Evolutionary conservation across 345 rosid species (phyloP).

Genomic region (Salix caprea): DNA sequence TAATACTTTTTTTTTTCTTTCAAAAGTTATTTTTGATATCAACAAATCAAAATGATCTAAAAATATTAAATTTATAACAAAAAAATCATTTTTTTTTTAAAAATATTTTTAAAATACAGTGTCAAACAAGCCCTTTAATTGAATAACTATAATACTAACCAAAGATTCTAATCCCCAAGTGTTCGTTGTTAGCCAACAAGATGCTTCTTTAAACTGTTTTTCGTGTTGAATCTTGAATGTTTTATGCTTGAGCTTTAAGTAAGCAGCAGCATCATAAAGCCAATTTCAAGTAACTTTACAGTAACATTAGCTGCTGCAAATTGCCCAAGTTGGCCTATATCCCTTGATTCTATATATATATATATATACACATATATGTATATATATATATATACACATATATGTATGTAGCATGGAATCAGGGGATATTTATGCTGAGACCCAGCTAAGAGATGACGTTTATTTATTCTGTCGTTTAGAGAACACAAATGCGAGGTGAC

Average conservation of each 20-base stretch:
- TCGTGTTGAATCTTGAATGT: conserved; percentile 11
- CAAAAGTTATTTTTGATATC: too few species aligned
- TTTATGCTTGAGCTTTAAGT: conserved; percentile 12
- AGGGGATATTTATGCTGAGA: too few species aligned
- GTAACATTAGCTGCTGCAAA: not conserved
- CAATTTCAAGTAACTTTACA: conserved; percentile 7
- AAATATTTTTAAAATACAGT: too few species aligned
- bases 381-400: too few species aligned
- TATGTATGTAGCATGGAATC: not conserved
- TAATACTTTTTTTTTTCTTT: too few species aligned
- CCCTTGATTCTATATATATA: not conserved
- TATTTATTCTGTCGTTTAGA: not conserved
- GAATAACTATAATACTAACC: too few species aligned
- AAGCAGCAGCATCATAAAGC: not conserved
- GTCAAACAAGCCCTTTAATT: too few species aligned
- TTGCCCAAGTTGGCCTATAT: not conserved
- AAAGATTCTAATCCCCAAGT: too few species aligned
- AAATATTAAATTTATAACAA: too few species aligned
- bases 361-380: too few species aligned
- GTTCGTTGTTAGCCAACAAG: not conserved
- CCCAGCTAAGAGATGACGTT: not conserved
- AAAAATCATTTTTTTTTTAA: too few species aligned
- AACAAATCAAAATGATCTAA: too few species aligned
- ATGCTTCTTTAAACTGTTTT: conserved; percentile 2
- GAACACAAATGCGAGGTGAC: not conserved